Evolutionary conservation across 495 filamentous ascomycete genomes (phyloP).

Genomic region (Aspergillus avenaceus): DNA sequence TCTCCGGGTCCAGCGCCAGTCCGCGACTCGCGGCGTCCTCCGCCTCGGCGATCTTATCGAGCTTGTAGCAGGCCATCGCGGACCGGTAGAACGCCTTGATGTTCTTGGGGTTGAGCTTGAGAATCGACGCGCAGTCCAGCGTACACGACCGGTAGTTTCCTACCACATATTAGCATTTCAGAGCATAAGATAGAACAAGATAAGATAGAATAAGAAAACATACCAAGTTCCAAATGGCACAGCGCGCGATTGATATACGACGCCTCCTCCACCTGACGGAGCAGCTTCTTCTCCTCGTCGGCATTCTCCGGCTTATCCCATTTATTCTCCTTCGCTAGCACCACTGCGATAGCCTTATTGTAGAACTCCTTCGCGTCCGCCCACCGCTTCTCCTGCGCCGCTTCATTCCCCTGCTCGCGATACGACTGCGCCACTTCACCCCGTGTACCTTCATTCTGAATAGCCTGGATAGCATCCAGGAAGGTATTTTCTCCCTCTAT

Average conservation of each 20-base stretch:
- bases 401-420: slow-evolving; percentile 87
- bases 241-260: slow-evolving; percentile 83
- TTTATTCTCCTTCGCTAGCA: slow-evolving; percentile 56
- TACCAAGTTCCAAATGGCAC: slow-evolving; percentile 75
- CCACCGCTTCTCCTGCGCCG: slow-evolving; percentile 69
- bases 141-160: slow-evolving; percentile 83
- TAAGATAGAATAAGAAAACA: slow-evolving; percentile 9
- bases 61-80: slow-evolving; percentile 65
- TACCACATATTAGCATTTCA: slow-evolving; percentile 9
- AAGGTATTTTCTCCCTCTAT: slow-evolving; percentile 64
- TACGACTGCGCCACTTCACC: slow-evolving; percentile 74
- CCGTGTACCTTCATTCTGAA: slow-evolving; percentile 88
- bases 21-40: slow-evolving; percentile 70
- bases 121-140: slow-evolving; percentile 73
- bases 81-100: slow-evolving; percentile 89
- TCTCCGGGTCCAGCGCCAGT: slow-evolving; percentile 59
- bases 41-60: slow-evolving; percentile 71
- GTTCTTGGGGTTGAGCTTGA: slow-evolving; percentile 72
- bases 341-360: slow-evolving; percentile 68
- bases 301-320: slow-evolving; percentile 41
- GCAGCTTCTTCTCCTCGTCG: slow-evolving; percentile 51
- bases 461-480: slow-evolving; percentile 79
- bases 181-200: not conserved
- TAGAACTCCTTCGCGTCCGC: slow-evolving; percentile 89
- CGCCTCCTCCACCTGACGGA: slow-evolving; percentile 62